Percentiles rank a stretch among this genome's conserved stretches.
phyloP scores from a whole-genome alignment of 192 early-diverging fungal genomes.

The Neocallimastix lanati region DNA sequence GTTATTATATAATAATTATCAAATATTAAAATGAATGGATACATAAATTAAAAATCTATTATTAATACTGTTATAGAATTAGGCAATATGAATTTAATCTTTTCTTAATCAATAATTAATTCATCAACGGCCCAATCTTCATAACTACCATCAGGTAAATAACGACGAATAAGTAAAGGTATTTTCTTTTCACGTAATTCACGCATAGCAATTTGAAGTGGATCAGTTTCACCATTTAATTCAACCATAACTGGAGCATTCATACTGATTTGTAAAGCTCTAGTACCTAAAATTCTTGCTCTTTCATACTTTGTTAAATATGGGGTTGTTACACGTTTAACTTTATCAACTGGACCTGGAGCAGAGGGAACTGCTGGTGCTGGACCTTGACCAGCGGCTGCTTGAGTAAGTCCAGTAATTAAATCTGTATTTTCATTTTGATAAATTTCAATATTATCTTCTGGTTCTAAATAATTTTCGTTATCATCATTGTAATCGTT shows the following conservation, averaged over 20 bases:
- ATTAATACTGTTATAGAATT: too few relatives aligned
- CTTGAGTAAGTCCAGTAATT: neutral
- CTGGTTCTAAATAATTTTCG: neutral
- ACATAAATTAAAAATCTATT: too few relatives aligned
- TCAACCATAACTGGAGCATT: slow-evolving; percentile 98
- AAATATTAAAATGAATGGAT: too few relatives aligned
- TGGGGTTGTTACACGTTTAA: slow-evolving; percentile 75
- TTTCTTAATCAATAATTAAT: slow-evolving; percentile 55
- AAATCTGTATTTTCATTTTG: neutral
- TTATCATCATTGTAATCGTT: neutral
- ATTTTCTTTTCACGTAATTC: slow-evolving; percentile 85
- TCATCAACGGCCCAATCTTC: slow-evolving; percentile 90
- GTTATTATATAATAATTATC: too few relatives aligned
- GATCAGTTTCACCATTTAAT: slow-evolving; percentile 80
- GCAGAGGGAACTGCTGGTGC: neutral
- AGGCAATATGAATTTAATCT: neutral
- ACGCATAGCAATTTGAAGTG: slow-evolving; percentile 83
- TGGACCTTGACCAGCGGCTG: neutral
- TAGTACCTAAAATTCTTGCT: slow-evolving; percentile 67
- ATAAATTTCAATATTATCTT: neutral
- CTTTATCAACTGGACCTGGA: slow-evolving; percentile 34
- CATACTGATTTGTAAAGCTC: slow-evolving; percentile 91
- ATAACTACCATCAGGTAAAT: slow-evolving; percentile 78
- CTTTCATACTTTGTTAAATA: slow-evolving; percentile 99
- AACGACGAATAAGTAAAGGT: slow-evolving; percentile 78